Evolutionary conservation across 2,329 filamentous ascomycete genomes (phyloP).

Genomic region (Chrysoporthe austroafricana): DNA sequence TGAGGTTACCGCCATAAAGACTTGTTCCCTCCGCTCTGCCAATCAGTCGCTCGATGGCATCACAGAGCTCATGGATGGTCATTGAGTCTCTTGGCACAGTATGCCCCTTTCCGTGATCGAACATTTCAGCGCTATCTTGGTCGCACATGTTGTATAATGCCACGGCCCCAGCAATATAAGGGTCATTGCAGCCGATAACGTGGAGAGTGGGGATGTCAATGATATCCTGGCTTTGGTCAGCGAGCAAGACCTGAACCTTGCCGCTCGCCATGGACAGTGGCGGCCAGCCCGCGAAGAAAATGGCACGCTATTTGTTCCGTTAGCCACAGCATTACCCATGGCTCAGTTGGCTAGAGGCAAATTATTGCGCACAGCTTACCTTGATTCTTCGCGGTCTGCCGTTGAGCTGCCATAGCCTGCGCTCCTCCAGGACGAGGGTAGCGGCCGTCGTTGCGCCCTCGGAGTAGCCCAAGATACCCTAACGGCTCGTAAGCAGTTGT

Average conservation of each 20-base stretch:
- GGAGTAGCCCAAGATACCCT: constrained; percentile 28
- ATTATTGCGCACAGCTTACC: constrained; percentile 30
- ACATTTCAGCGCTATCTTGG: constrained; percentile 44
- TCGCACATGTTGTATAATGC: constrained; percentile 44
- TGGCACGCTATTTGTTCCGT: constrained; percentile 41
- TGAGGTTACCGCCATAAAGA: neutral
- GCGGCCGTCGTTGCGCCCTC: constrained; percentile 27
- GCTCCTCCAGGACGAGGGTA: constrained; percentile 25
- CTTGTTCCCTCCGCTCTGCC: neutral
- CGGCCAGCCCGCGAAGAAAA: constrained; percentile 53
- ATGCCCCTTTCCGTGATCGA: constrained; percentile 49
- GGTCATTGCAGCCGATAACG: constrained; percentile 45
- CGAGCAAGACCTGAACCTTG: constrained; percentile 36
- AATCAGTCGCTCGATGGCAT: neutral
- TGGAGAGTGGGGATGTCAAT: constrained; percentile 47
- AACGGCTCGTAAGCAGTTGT: neutral
- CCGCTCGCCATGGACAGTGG: constrained; percentile 40
- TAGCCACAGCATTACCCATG: constrained; percentile 8
- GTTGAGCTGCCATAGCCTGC: constrained; percentile 28
- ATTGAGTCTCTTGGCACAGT: constrained; percentile 41
- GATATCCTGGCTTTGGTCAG: constrained; percentile 44
- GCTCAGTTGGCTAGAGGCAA: neutral
- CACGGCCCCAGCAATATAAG: constrained; percentile 17
- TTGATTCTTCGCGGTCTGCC: constrained; percentile 42
- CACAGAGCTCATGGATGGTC: constrained; percentile 39